phyloP scores from a whole-genome alignment of 306 rosid genomes.

The Rosa chinensis region DNA sequence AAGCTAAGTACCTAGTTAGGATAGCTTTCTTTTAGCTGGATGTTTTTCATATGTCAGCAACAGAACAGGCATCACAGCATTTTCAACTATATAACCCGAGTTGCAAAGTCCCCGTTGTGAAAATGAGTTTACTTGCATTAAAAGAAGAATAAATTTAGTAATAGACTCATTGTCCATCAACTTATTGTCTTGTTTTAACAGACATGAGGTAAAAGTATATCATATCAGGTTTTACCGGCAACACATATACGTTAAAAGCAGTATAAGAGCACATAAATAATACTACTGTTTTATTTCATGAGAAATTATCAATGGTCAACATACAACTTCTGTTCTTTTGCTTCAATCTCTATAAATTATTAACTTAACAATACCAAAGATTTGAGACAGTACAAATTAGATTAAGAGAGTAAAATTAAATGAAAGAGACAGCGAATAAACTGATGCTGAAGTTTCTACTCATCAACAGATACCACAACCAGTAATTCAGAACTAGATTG shows the following conservation, averaged over 20 bases:
- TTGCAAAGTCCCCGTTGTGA: background rate
- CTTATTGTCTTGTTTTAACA: background rate
- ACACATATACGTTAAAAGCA: background rate
- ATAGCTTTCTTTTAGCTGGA: background rate
- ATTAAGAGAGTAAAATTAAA: background rate
- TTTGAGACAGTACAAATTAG: background rate
- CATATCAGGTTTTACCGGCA: background rate
- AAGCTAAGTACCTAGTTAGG: background rate
- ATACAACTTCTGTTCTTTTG: background rate
- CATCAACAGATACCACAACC: background rate
- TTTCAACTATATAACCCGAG: background rate
- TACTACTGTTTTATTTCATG: background rate
- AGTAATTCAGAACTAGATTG: slow-evolving; percentile 9
- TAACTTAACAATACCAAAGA: background rate
- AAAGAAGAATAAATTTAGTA: background rate
- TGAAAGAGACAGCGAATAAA: background rate
- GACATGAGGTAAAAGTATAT: background rate
- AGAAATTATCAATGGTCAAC: background rate
- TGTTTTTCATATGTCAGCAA: background rate
- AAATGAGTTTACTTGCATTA: background rate
- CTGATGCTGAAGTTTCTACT: background rate
- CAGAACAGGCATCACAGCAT: background rate
- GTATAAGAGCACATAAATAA: background rate
- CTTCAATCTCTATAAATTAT: background rate
- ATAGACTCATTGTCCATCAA: background rate